Base-by-base conservation (phyloP, 441 rosid species). In the Croton setiger region DNA sequence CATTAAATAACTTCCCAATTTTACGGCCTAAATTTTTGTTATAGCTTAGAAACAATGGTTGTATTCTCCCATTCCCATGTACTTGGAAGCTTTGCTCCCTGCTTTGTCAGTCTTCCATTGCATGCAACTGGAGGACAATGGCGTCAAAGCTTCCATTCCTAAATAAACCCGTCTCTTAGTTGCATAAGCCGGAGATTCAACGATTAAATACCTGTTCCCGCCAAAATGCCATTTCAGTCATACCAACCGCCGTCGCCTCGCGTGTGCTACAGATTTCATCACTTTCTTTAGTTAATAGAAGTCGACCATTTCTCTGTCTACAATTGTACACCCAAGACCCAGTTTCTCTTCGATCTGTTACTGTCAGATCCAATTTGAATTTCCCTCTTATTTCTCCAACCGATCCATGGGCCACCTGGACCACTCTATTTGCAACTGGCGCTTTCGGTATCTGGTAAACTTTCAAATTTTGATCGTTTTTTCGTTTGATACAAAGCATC, bases 331-430 rank as follows among this genome's bases (percentile, higher is more conserved):
- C 59, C 31, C 13, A 31, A 60, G 31, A 17, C 54, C 49, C 68
- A 17, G 63, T 63, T 1, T 62, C 75, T 69, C 59, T 53, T 76
- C 81, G 87, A 69, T 69, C 79, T 51, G 78, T 87, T 7, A 47
- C 78, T 4, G 89, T 76, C 63, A 67, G 88, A 77, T 91, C 95
- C 71, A 82, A 74, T 62, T 61, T 89, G 76, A 84, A 13, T 63
- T 67, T 74, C 60, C 95, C 98, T 58, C 84, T 93, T 68, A 82
- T 91, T 68, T 83, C 93, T 68, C 83, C 94, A 4, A 69, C 80
- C 64, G 98, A 93, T 65, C 82, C 76, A 61, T 93, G 97, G 98
- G 95, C 90, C 63, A 91, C 78, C 43, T 93, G 96, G 97, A 89
- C 96, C 52, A 83, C 86, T 27, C 92, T 93, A 71, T 91, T 89